These are phyloP conservation scores for Annulohypoxylon truncatum DNA, from an alignment of 2,329 filamentous ascomycete species.

Conservation along the genomic window DNA sequence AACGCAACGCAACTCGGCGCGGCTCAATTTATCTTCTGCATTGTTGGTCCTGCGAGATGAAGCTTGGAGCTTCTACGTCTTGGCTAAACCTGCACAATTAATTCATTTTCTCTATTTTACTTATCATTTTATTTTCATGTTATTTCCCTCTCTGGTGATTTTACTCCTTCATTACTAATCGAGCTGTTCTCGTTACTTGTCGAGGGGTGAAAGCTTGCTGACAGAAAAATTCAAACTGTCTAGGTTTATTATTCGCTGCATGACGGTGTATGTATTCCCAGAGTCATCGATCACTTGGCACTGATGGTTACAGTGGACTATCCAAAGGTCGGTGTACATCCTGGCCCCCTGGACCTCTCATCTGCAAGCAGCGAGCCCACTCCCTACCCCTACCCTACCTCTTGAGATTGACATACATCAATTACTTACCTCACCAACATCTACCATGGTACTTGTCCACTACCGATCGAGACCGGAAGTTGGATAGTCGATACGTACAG, in stretches of 20 bases:
- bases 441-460: conserved; percentile 19
- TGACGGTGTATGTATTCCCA: conserved; percentile 46
- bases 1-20: not conserved
- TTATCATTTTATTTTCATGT: not conserved
- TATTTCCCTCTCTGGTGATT: not conserved
- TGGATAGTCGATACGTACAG: conserved; percentile 18
- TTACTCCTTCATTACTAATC: conserved; percentile 9
- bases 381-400: conserved; percentile 30
- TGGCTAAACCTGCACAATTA: conserved; percentile 13
- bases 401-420: conserved; percentile 31
- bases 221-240: conserved; percentile 43
- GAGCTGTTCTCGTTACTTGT: conserved; percentile 25
- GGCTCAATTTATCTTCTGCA: conserved; percentile 8
- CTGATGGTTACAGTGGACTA: conserved; percentile 48
- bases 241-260: conserved; percentile 43
- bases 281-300: conserved; percentile 43
- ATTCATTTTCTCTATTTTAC: not conserved
- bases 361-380: conserved; percentile 38
- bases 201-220: conserved; percentile 46
- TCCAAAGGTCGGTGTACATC: conserved; percentile 50
- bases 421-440: conserved; percentile 27
- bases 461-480: conserved; percentile 29
- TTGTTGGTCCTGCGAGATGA: conserved; percentile 18
- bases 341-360: conserved; percentile 37
- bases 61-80: conserved; percentile 11